phyloP scores from a whole-genome alignment of 1,139 yeast genomes.

The Kodamaea suecica region DNA sequence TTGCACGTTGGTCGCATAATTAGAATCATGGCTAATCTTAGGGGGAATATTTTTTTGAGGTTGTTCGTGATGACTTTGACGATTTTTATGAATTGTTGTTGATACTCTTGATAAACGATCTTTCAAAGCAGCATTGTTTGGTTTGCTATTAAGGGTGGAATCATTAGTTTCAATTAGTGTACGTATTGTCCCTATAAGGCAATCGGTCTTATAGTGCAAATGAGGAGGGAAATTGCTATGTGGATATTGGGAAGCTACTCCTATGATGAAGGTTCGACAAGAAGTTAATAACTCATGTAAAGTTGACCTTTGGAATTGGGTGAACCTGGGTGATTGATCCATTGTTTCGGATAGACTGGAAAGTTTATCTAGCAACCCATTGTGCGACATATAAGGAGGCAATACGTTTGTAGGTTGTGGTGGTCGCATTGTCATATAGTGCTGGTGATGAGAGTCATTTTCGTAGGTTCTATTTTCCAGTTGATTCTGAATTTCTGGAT shows the following conservation, averaged over 20 bases:
- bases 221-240: slow-evolving; percentile 9
- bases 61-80: background rate
- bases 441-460: background rate
- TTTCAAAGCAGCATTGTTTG: no score
- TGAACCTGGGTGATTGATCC: slow-evolving; percentile 5
- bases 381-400: slow-evolving; percentile 1
- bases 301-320: slow-evolving; percentile 13
- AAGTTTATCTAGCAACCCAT: slow-evolving; percentile 1
- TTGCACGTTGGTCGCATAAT: no score
- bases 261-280: slow-evolving; percentile 11
- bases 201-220: slow-evolving; percentile 8
- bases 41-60: no score
- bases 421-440: background rate
- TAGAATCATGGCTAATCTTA: no score
- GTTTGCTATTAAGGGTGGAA: background rate
- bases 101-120: background rate
- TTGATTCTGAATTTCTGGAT: no score
- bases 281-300: slow-evolving; percentile 12
- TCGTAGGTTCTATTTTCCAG: no score
- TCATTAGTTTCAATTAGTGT: slow-evolving; percentile 4
- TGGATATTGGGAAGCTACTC: slow-evolving; percentile 12
- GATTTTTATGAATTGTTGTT: background rate
- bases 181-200: slow-evolving; percentile 5
- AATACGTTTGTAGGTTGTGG: background rate
- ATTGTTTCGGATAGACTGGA: background rate